Evolutionary conservation across 495 filamentous ascomycete species (phyloP).

Genomic region (Penicillium longicatenatum): DNA sequence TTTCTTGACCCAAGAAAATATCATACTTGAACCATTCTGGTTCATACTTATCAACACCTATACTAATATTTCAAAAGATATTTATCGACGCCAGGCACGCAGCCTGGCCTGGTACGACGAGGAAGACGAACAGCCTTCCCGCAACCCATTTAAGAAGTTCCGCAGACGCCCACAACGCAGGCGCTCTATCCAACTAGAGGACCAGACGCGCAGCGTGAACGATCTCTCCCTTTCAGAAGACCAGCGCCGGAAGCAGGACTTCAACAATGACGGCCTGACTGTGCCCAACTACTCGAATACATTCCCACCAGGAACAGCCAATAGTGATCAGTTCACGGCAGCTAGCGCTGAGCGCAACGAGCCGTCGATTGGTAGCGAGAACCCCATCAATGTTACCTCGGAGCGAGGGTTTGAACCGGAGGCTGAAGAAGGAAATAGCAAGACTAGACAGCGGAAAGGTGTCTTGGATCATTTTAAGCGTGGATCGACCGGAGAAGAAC

Average conservation of each 20-base stretch:
- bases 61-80: conserved; percentile 37
- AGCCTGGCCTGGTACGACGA: conserved; percentile 51
- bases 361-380: conserved; percentile 36
- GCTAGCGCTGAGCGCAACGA: conserved; percentile 14
- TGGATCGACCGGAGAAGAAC: background rate
- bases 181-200: conserved; percentile 38
- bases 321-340: conserved; percentile 18
- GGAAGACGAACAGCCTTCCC: conserved; percentile 41
- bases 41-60: background rate
- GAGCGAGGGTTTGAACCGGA: conserved; percentile 15
- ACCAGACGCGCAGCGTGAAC: conserved; percentile 24
- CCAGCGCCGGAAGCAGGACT: conserved; percentile 27
- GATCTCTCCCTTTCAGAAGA: conserved; percentile 33
- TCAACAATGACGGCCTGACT: conserved; percentile 27
- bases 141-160: conserved; percentile 56
- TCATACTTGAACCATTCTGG: background rate
- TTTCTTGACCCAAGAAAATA: background rate
- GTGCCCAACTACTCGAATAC: conserved; percentile 31
- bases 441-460: conserved; percentile 33
- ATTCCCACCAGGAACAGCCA: conserved; percentile 33
- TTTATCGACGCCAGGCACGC: conserved; percentile 45
- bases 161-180: conserved; percentile 30
- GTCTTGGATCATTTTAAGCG: conserved; percentile 23
- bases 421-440: conserved; percentile 8
- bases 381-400: conserved; percentile 40